phyloP scores from a whole-genome alignment of 169 alveolate genomes.

The Plasmodium gaboni region DNA sequence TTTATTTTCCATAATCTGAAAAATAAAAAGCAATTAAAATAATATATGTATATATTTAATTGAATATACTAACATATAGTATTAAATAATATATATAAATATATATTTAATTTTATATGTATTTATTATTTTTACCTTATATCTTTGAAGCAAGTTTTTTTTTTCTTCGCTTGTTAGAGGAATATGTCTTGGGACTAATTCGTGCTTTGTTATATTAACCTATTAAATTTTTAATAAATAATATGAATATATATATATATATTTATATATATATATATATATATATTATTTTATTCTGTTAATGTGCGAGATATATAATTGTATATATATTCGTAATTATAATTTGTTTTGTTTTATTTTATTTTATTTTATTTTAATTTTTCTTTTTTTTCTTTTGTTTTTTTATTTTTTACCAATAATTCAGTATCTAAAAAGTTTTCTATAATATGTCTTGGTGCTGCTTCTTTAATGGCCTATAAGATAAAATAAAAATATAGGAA shows the following conservation, averaged over 20 bases:
- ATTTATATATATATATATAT: background rate
- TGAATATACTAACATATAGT: too few species aligned
- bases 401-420: constrained; percentile 83
- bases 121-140: constrained; percentile 83
- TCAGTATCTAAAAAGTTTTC: constrained; percentile 93
- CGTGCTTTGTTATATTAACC: constrained; percentile 98
- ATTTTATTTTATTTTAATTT: too few species aligned
- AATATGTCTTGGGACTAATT: constrained; percentile 97
- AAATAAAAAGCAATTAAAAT: background rate
- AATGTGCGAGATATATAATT: background rate
- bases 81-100: background rate
- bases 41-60: too few species aligned
- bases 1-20: constrained; percentile 93
- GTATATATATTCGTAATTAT: background rate
- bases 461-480: constrained; percentile 90
- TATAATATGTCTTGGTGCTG: constrained; percentile 92
- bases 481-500: background rate
- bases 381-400: background rate
- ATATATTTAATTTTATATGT: constrained; percentile 9
- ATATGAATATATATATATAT: background rate
- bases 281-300: background rate
- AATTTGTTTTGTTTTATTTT: background rate
- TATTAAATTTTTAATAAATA: constrained; percentile 38
- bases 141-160: constrained; percentile 92
- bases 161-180: constrained; percentile 95